Conservation (phyloP, 2,329 filamentous ascomycete species). For the Sporothrix variecibatus region DNA sequence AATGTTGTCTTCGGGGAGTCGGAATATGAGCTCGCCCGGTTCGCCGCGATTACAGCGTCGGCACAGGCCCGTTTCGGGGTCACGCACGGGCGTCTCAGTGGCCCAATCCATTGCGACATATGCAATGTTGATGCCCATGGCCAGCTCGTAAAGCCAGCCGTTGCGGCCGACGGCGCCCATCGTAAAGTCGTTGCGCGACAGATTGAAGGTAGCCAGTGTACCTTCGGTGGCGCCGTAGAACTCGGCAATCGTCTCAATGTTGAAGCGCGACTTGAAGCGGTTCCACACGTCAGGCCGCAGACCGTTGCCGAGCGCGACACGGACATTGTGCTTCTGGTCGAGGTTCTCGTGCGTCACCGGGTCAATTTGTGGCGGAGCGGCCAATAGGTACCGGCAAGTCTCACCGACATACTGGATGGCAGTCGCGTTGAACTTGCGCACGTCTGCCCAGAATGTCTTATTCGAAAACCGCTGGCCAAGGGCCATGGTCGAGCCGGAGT, state of each 20-base stretch:
- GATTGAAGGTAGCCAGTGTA: conserved; percentile 69
- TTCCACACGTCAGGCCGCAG: conserved; percentile 85
- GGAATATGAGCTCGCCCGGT: conserved; percentile 74
- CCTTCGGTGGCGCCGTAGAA: conserved; percentile 83
- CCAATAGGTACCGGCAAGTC: conserved; percentile 78
- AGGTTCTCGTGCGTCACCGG: conserved; percentile 65
- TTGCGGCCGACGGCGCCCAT: conserved; percentile 77
- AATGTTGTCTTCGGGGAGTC: conserved; percentile 65
- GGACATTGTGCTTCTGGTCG: conserved; percentile 73
- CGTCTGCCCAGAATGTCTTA: conserved; percentile 74
- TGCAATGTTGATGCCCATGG: conserved; percentile 54
- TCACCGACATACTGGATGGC: conserved; percentile 87
- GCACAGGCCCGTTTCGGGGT: conserved; percentile 71
- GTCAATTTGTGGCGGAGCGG: conserved; percentile 64
- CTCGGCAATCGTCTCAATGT: conserved; percentile 70
- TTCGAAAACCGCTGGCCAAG: conserved; percentile 79
- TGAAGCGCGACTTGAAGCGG: conserved; percentile 77
- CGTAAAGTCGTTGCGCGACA: conserved; percentile 69
- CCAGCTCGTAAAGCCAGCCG: conserved; percentile 60
- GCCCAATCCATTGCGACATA: conserved; percentile 72
- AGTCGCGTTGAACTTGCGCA: conserved; percentile 69
- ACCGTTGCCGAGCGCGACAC: conserved; percentile 79
- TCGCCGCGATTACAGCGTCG: conserved; percentile 58
- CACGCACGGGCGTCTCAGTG: conserved; percentile 67
- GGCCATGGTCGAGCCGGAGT: conserved; percentile 65